These are phyloP conservation scores for Lactuca sativa DNA, from an alignment of 129 eudicot genomes.

Conservation along the genomic window DNA sequence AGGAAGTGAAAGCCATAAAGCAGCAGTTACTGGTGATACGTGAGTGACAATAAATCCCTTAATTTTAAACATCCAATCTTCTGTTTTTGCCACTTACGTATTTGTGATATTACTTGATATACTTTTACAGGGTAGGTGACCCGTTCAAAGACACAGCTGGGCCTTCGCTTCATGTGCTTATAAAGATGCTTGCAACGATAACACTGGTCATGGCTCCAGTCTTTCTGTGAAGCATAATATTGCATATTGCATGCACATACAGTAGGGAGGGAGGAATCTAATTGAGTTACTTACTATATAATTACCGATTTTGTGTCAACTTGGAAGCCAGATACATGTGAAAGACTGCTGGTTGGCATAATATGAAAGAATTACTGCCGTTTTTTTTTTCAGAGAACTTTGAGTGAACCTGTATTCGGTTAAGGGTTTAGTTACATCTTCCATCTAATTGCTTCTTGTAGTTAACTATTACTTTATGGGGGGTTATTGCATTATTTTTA, in stretches of 20 bases:
- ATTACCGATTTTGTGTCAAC: constrained; percentile 12
- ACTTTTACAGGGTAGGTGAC: constrained; percentile 69
- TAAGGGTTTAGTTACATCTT: constrained; percentile 14
- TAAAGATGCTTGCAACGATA: constrained; percentile 93
- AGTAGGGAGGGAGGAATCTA: neutral
- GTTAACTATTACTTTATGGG: neutral
- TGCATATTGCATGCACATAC: neutral
- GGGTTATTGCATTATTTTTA: too few species aligned
- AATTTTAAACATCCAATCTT: neutral
- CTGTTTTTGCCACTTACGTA: neutral
- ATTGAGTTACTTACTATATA: constrained; percentile 5
- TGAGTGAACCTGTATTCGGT: neutral
- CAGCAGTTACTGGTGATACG: constrained; percentile 98
- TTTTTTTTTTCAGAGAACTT: constrained; percentile 1
- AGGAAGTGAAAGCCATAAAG: constrained; percentile 98
- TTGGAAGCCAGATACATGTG: constrained; percentile 17
- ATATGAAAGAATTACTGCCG: constrained; percentile 1
- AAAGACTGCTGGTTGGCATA: constrained; percentile 8
- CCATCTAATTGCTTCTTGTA: neutral
- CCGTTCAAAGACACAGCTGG: constrained; percentile 99
- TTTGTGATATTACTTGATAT: constrained; percentile 11
- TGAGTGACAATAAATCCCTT: constrained; percentile 40
- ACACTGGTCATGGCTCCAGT: constrained; percentile 98
- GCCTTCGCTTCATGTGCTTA: constrained; percentile 93
- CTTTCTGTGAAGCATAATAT: constrained; percentile 43